Evolutionary conservation across 495 filamentous ascomycete genomes (phyloP), one percentile per base, ranked within the genome.

Genomic region (Astrocystis sublimbata): DNA sequence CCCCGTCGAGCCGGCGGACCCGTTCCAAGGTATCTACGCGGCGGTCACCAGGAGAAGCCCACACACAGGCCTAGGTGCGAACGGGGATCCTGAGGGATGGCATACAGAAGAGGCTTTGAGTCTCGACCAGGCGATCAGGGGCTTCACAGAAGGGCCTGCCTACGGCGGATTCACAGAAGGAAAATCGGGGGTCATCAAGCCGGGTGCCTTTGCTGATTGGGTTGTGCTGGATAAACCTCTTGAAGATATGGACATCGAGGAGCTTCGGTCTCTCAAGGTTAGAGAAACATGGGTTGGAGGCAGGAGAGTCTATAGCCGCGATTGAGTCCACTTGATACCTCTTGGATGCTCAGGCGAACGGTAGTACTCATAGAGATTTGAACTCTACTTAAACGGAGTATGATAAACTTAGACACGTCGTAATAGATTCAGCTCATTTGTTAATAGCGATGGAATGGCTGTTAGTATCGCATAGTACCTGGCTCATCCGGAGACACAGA

Each of bases 271-370:
- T 7, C 61, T 86, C 41, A 75, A 64, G 46, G 85, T 88, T 0
- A 73, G 68, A 60, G 86, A 88, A 76, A 88, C 86, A 4, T 89
- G 86, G 86, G 82, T 88, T 52, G 84, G 67, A 1, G 86, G 86
- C 1, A 73, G 42, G 68, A 72, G 41, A 55, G 79, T 80, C 0
- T 80, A 79, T 62, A 19, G 41, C 17, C 69, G 77, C 43, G 73
- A 75, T 21, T 64, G 43, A 65, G 31, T 33, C 31, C 45, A 55
- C 10, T 60, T 71, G 68, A 57, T 30, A 60, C 67, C 2, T 0
- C 7, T 38, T 24, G 23, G 31, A 24, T 21, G 24, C n/a, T 10
- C 12, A 10, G 5, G 45, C 24, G 35, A 5, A 35, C n/a, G 10
- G 49, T 4, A 6, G 17, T 35, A 52, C 13, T n/a, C n/a, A n/a